These are phyloP conservation scores for Boletus barrowsii DNA, from an alignment of 768 basidiomycete species.

Conservation along the genomic window DNA sequence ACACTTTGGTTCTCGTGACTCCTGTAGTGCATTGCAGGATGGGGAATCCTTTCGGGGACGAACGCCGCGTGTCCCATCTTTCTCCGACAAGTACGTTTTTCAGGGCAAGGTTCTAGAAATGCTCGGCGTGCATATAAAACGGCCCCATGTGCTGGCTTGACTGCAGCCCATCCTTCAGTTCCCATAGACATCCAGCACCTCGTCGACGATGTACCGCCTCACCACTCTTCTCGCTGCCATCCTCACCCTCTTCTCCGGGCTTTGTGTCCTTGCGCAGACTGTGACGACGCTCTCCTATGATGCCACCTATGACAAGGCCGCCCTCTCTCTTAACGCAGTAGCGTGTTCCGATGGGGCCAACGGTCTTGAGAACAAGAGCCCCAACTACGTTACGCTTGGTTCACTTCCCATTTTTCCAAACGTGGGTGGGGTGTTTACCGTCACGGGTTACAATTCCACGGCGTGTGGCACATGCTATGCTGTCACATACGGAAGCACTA, in stretches of 20 bases:
- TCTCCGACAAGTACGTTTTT: background rate
- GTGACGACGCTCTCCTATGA: slow-evolving; percentile 36
- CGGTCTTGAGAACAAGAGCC: slow-evolving; percentile 32
- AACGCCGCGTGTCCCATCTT: background rate
- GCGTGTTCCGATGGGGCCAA: slow-evolving; percentile 39
- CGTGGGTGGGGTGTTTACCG: slow-evolving; percentile 31
- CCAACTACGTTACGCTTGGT: slow-evolving; percentile 33
- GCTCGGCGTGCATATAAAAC: slow-evolving; percentile 19
- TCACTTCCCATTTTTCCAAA: slow-evolving; percentile 38
- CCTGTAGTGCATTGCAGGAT: background rate
- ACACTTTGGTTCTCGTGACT: background rate
- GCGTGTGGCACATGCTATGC: slow-evolving; percentile 32
- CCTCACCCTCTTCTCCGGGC: slow-evolving; percentile 13
- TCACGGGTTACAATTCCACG: slow-evolving; percentile 21
- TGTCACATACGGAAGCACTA: slow-evolving; percentile 29
- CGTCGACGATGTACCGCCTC: slow-evolving; percentile 26
- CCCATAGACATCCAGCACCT: background rate
- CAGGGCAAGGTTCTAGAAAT: background rate
- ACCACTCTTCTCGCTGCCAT: slow-evolving; percentile 12
- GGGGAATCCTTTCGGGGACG: background rate
- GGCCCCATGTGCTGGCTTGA: background rate
- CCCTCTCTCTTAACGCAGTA: slow-evolving; percentile 27
- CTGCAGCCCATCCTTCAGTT: background rate
- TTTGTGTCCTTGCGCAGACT: slow-evolving; percentile 19
- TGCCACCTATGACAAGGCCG: slow-evolving; percentile 32